Conservation (phyloP, 345 rosid species). For the Arabis hirsuta region DNA sequence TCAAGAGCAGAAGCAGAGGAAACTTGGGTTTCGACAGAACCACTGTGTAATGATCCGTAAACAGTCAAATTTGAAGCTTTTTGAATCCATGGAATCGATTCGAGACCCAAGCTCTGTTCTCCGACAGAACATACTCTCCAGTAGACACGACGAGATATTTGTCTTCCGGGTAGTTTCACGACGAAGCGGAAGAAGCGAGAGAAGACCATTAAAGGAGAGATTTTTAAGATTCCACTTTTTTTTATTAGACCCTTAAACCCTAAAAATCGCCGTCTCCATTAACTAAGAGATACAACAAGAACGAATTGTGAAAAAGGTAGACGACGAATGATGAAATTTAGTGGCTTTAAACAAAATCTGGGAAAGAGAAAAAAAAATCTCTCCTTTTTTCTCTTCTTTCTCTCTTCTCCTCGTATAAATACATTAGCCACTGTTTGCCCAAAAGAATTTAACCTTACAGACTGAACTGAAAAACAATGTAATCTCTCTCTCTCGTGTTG, state of each 20-base stretch:
- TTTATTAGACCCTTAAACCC: not conserved
- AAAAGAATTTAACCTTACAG: slow-evolving; percentile 47
- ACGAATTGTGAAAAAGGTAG: slow-evolving; percentile 21
- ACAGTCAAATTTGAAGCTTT: slow-evolving; percentile 21
- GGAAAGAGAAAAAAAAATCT: slow-evolving; percentile 33
- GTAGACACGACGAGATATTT: slow-evolving; percentile 15
- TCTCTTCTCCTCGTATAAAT: slow-evolving; percentile 44
- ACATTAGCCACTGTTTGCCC: slow-evolving; percentile 42
- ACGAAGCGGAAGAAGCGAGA: slow-evolving; percentile 33
- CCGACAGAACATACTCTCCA: not conserved
- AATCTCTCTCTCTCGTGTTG: slow-evolving; percentile 17
- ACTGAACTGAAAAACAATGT: slow-evolving; percentile 47
- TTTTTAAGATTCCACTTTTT: not conserved
- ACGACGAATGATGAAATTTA: not conserved
- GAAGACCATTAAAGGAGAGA: slow-evolving; percentile 46
- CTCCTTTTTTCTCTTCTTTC: slow-evolving; percentile 20
- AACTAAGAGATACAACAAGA: slow-evolving; percentile 12
- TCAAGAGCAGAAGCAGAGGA: slow-evolving; percentile 2
- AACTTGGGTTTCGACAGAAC: slow-evolving; percentile 42
- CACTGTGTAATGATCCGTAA: slow-evolving; percentile 39
- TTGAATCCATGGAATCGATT: slow-evolving; percentile 33
- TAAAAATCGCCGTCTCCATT: not conserved
- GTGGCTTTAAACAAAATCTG: slow-evolving; percentile 34
- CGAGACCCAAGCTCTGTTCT: slow-evolving; percentile 20
- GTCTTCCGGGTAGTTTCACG: slow-evolving; percentile 25